A percentile compares a stretch with the other conserved stretches of the same genome.
Evolutionary conservation across 2,329 filamentous ascomycete species (phyloP).

Genomic region (Fusarium scirpi): DNA sequence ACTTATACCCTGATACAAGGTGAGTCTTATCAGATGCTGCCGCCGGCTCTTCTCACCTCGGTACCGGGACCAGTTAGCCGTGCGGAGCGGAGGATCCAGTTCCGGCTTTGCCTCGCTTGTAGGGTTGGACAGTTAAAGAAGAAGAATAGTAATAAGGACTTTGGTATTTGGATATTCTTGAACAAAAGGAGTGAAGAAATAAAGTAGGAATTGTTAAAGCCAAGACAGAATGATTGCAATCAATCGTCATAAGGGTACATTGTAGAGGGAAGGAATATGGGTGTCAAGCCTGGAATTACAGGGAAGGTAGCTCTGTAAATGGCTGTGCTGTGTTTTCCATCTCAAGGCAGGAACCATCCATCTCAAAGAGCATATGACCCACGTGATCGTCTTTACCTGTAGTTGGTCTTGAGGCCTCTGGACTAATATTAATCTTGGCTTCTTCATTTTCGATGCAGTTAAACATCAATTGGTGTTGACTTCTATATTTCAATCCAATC

Average conservation of each 20-base stretch:
- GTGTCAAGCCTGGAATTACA: conserved; percentile 8
- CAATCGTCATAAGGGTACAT: not conserved
- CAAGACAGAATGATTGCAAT: not conserved
- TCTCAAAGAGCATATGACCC: conserved; percentile 29
- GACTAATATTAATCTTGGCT: conserved; percentile 8
- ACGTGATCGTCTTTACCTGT: conserved; percentile 30
- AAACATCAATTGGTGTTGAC: conserved; percentile 14
- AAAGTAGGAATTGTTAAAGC: not conserved
- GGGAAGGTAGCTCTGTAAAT: conserved; percentile 17
- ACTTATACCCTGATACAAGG: conserved; percentile 2
- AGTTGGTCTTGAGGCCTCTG: conserved; percentile 2
- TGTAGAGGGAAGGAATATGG: not conserved
- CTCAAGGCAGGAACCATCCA: not conserved
- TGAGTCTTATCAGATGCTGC: conserved; percentile 25
- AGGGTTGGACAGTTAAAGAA: not conserved
- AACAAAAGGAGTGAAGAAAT: not conserved
- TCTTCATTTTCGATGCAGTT: too few species aligned
- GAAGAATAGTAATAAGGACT: too few species aligned
- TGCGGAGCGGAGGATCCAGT: conserved; percentile 8
- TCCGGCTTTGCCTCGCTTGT: conserved; percentile 7
- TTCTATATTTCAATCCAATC: not conserved
- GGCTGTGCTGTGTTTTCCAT: conserved; percentile 11
- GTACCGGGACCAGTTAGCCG: conserved; percentile 18
- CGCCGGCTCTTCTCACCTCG: conserved; percentile 27
- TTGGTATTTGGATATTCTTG: not conserved